Base-by-base conservation (phyloP, 306 rosid species). In the Oxytropis ochrocephala region DNA sequence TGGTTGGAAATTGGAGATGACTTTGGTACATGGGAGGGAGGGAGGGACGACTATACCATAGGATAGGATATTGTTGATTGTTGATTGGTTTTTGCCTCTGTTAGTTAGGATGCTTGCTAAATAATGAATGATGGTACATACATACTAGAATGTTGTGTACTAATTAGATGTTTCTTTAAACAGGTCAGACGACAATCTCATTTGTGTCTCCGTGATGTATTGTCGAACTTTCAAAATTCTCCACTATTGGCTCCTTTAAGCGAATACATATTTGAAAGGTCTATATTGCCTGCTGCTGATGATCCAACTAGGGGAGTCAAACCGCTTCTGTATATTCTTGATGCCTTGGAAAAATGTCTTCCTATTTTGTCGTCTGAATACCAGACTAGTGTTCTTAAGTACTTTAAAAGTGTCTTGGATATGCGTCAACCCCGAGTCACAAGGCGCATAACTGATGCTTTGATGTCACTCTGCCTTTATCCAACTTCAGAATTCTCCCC, bases 181-280 rank as follows among this genome's bases (percentile, higher is more conserved):
- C 87, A 94, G 98, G 95, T 87, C 38, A 84, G 94, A 82, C 82
- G 80, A 79, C 92, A 90, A 74, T 81, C 96, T 2, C 94, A 87
- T 69, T 19, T 78, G 74, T 81, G 88, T 64, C 88, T 90, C 59
- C 82, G 82, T 30, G 82, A 82, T 19, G 78, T 75, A 39, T 72
- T 94, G 52, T 57, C 64, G 33, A 84, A 68, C 69, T 72, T 86
- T 58, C 90, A 85, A 74, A 84, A 76, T 27, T 81, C 83, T 35
- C 32, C 83, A 0, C 56, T 85, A 13, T 66, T 81, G 56, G 84
- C 79, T 12, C 78, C 86, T 35, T 90, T 95, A 10, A 85, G 97
- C 11, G 96, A 88, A 80, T 89, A 57, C 63, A 33, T 70, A 44
- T 81, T 92, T 8, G 85, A 89, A 72, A 87, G 83, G 73, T 77